Evolutionary conservation across 345 rosid species (phyloP).

Genomic region (Eucalyptus marginata): DNA sequence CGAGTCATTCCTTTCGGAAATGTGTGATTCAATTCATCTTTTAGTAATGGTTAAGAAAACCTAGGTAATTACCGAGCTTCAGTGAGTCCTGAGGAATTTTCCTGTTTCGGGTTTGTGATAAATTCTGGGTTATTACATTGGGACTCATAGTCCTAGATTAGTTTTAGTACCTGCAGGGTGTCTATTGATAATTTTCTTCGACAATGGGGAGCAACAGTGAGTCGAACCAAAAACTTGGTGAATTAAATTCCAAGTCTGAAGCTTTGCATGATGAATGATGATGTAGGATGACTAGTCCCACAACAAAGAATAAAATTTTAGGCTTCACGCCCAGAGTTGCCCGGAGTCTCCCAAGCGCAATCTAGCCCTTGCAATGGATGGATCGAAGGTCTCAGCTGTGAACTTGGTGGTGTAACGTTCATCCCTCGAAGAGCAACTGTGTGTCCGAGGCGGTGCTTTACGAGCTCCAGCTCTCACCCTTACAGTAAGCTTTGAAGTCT

Average conservation of each 20-base stretch:
- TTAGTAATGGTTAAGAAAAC: neutral
- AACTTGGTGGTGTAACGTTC: constrained; percentile 42
- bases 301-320: neutral
- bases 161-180: neutral
- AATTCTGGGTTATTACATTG: neutral
- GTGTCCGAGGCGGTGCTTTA: constrained; percentile 50
- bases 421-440: constrained; percentile 48
- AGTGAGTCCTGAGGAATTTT: neutral
- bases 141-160: neutral
- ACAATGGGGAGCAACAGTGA: neutral
- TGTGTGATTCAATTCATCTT: neutral
- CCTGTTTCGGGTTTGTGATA: neutral
- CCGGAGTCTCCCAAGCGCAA: neutral
- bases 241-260: neutral
- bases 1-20: neutral
- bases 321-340: neutral
- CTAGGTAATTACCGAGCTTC: neutral
- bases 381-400: constrained; percentile 46
- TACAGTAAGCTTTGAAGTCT: constrained; percentile 28
- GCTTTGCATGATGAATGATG: neutral
- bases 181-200: neutral
- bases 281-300: neutral
- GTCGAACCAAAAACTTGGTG: neutral
- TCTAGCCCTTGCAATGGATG: constrained; percentile 30
- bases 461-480: constrained; percentile 61